Evolutionary conservation across 1,284 basidiomycete genomes (phyloP).

Genomic region (Leccinum subrobustum): DNA sequence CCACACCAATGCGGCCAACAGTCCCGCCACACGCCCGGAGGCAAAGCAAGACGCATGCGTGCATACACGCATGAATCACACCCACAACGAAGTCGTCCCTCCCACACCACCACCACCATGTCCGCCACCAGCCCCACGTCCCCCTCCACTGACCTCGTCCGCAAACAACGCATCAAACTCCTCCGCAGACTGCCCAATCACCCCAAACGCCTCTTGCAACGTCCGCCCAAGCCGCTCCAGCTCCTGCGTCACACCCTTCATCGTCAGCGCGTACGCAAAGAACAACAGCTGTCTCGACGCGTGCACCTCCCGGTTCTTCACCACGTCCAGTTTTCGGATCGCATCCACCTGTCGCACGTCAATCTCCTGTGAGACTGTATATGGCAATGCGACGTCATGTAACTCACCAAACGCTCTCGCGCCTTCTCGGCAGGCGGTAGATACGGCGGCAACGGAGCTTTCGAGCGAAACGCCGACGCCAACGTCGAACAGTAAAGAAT

Average conservation of each 20-base stretch:
- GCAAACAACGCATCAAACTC: constrained; percentile 70
- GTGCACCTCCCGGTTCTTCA: constrained; percentile 71
- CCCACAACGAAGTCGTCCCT: constrained; percentile 15
- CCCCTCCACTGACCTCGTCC: constrained; percentile 7
- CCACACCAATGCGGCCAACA: constrained; percentile 6
- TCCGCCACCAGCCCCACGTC: not conserved
- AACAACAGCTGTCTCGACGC: constrained; percentile 85
- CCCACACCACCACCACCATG: not conserved
- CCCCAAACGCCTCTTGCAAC: constrained; percentile 86
- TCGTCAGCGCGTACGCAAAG: constrained; percentile 91
- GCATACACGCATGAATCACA: constrained; percentile 11
- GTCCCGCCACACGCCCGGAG: constrained; percentile 1
- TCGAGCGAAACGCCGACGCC: constrained; percentile 83
- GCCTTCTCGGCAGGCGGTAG: constrained; percentile 89
- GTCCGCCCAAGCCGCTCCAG: constrained; percentile 76
- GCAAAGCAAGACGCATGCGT: not conserved
- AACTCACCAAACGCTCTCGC: constrained; percentile 69
- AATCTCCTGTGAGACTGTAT: not conserved
- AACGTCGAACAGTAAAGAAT: constrained; percentile 90
- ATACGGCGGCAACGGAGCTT: constrained; percentile 91
- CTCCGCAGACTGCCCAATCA: constrained; percentile 68
- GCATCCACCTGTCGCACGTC: constrained; percentile 60
- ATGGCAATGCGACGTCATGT: not conserved
- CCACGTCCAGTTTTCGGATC: constrained; percentile 82
- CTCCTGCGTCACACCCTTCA: constrained; percentile 89